Conservation (phyloP, 2,329 filamentous ascomycete genomes). For the Colletotrichum endophyticum region DNA sequence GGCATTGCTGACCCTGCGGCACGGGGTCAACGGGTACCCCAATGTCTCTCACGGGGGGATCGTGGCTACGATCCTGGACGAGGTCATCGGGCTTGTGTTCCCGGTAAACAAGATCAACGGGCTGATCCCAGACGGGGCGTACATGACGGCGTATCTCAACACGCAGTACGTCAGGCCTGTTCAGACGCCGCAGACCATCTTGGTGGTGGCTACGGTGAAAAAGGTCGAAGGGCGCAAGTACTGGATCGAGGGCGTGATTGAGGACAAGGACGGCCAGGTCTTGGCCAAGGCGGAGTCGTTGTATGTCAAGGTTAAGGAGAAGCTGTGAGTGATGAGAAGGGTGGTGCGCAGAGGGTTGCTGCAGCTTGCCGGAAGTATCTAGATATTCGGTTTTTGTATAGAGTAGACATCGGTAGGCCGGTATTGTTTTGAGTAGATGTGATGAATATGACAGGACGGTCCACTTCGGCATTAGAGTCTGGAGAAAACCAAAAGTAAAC, state of each 20-base stretch:
- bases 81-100: conserved; percentile 39
- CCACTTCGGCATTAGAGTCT: background rate
- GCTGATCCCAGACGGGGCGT: conserved; percentile 27
- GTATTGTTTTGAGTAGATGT: background rate
- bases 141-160: conserved; percentile 39
- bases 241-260: conserved; percentile 34
- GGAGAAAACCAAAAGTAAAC: background rate
- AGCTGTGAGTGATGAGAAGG: conserved; percentile 3
- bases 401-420: background rate
- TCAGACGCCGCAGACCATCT: conserved; percentile 32
- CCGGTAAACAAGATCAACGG: conserved; percentile 39
- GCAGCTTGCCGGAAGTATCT: background rate
- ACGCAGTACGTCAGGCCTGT: conserved; percentile 39
- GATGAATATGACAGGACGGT: background rate
- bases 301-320: conserved; percentile 14
- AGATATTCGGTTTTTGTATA: background rate
- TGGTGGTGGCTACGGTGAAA: conserved; percentile 35
- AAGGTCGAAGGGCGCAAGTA: conserved; percentile 38
- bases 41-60: conserved; percentile 42
- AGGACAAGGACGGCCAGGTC: conserved; percentile 31
- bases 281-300: conserved; percentile 30
- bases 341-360: background rate
- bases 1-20: conserved; percentile 36
- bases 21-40: conserved; percentile 36
- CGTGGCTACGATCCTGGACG: conserved; percentile 40